phyloP scores from a whole-genome alignment of 495 filamentous ascomycete species.

The Xylaria castorea region DNA sequence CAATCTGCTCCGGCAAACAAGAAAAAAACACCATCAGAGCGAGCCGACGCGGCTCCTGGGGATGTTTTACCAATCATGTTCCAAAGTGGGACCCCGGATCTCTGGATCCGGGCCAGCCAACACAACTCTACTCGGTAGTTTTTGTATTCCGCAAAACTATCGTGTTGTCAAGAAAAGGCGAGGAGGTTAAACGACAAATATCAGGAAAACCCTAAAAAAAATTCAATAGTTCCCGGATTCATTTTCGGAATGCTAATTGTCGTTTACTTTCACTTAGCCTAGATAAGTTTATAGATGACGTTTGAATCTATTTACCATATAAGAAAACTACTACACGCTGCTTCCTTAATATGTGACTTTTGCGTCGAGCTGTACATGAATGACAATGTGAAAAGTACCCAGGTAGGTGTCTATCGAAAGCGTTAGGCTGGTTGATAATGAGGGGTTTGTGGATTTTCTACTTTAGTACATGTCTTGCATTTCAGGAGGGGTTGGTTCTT shows the following conservation, averaged over 20 bases:
- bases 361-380: background rate
- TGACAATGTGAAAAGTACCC: background rate
- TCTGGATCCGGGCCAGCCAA: slow-evolving; percentile 12
- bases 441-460: background rate
- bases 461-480: background rate
- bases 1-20: slow-evolving; percentile 32
- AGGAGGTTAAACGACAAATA: background rate
- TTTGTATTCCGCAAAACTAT: background rate
- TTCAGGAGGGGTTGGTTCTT: background rate
- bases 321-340: background rate
- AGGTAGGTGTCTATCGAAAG: background rate
- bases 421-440: background rate
- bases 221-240: background rate
- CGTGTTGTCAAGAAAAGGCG: slow-evolving; percentile 17
- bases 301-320: slow-evolving; percentile 27
- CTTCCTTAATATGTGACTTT: background rate
- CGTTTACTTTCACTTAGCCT: slow-evolving; percentile 11
- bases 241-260: background rate
- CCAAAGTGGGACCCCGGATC: slow-evolving; percentile 28
- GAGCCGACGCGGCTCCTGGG: slow-evolving; percentile 34
- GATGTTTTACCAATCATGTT: slow-evolving; percentile 27
- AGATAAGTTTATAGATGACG: slow-evolving; percentile 21
- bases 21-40: slow-evolving; percentile 32
- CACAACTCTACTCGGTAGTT: slow-evolving; percentile 7
- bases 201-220: background rate